Evolutionary conservation across 2,329 filamentous ascomycete genomes (phyloP).

Genomic region (Fusarium coicis): DNA sequence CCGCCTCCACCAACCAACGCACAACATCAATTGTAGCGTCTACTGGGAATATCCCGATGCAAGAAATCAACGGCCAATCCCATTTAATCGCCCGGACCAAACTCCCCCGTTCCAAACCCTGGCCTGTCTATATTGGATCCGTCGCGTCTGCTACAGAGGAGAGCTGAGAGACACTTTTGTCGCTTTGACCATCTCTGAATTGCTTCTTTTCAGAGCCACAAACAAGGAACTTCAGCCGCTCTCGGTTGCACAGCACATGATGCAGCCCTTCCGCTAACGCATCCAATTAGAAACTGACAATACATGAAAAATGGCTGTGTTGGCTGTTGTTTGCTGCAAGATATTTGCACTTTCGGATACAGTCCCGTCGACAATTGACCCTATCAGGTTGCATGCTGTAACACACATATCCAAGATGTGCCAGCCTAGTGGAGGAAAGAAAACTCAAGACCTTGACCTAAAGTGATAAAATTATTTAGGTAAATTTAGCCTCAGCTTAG

Average conservation of each 20-base stretch:
- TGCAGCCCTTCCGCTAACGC: constrained; percentile 3
- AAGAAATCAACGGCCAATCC: constrained; percentile 13
- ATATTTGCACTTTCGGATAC: not conserved
- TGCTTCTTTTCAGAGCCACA: constrained; percentile 1
- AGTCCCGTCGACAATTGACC: not conserved
- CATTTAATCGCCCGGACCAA: not conserved
- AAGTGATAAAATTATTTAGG: no score
- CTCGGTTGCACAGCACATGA: constrained; percentile 6
- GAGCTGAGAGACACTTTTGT: not conserved
- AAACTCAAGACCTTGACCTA: no score
- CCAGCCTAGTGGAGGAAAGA: not conserved
- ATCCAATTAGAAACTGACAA: constrained; percentile 1
- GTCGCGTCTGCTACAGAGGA: not conserved
- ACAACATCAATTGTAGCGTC: constrained; percentile 4
- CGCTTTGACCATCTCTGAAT: constrained; percentile 11
- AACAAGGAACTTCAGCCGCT: not conserved
- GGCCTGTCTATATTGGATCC: not conserved
- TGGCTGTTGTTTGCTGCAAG: not conserved
- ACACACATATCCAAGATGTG: not conserved
- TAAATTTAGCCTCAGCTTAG: no score
- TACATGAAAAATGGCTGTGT: not conserved
- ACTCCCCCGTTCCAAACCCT: not conserved
- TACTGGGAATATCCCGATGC: constrained; percentile 12
- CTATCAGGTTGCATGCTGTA: not conserved
- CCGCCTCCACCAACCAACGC: constrained; percentile 1